Evolutionary conservation across 768 basidiomycete genomes (phyloP), one percentile per base, ranked within the genome.

Genomic region (Cystofilobasidium capitatum): DNA sequence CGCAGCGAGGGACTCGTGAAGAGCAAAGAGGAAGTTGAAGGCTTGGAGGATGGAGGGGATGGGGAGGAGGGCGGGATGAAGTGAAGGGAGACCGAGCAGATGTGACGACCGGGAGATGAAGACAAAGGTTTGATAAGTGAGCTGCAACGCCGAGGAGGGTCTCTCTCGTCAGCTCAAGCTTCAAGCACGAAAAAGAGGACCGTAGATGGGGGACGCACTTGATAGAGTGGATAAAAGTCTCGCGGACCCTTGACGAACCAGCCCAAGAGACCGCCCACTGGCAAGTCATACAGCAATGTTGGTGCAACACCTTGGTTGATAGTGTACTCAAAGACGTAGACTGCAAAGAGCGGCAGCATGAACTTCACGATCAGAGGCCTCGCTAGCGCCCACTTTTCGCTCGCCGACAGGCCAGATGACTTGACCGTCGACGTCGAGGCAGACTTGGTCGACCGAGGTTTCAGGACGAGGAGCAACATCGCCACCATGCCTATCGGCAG

Each of bases 161-260:
- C 51, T 31, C 4, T 26, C 29, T 4, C 8, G 44, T 45, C 14
- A 45, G 44, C 6, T n/a, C 6, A 45, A 16, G 24, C 6, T 20
- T 45, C 17, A 16, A 45, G 17, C 17, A 45, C 17, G 44, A 20
- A 6, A 20, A n/a, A 13, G 29, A 39, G 35, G 31, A 40, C 36
- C 47, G 14, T 35, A 29, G 26, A 29, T 36, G 20, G 44, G 16
- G 9, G 22, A 67, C 81, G 31, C 69, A 87, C 88, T 85, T 91
- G 89, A 89, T 91, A 96, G 45, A 94, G 82, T 1, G 92, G 92
- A 77, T 97, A 97, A 75, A 92, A 98, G 74, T 97, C 94, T 42
- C 91, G 82, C 24, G 91, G 81, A 1, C 84, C 85, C 72, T 88
- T 85, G 65, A 98, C 89, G 68, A 97, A 82, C 74, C 82, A 83